A percentile compares a stretch with the other conserved stretches of the same genome.
These are phyloP conservation scores for Narthecium ossifragum DNA, from an alignment of 106 monocot species.

Conservation along the genomic window DNA sequence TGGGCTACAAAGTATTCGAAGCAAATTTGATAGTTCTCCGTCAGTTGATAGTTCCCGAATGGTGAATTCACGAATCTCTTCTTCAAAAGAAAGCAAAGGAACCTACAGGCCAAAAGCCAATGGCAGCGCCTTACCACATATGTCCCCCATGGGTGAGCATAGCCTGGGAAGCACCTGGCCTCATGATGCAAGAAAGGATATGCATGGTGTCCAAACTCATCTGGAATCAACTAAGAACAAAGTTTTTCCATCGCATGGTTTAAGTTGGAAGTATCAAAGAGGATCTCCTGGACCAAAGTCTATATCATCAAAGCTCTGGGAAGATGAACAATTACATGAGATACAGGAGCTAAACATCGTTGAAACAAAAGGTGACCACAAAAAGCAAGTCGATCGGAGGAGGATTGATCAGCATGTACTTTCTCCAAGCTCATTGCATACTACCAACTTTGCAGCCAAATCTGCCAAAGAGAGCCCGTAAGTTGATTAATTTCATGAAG, in stretches of 20 bases:
- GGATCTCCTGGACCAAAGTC: not conserved
- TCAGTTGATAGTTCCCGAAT: not conserved
- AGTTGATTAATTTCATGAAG: slow-evolving; percentile 7
- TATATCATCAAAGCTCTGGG: slow-evolving; percentile 28
- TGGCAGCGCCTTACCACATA: too few relatives aligned
- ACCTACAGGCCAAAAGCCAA: not conserved
- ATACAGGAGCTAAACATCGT: slow-evolving; percentile 11
- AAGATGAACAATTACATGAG: slow-evolving; percentile 21
- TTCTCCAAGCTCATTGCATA: slow-evolving; percentile 24
- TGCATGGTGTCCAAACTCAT: not conserved
- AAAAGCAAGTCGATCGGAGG: slow-evolving; percentile 2
- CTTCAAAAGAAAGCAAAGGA: not conserved
- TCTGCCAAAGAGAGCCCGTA: slow-evolving; percentile 16
- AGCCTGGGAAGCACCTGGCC: too few relatives aligned
- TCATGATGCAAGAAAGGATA: slow-evolving; percentile 5
- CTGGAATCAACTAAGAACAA: slow-evolving; percentile 8
- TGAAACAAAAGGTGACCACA: not conserved
- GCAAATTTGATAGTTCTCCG: not conserved
- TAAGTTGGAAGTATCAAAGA: not conserved
- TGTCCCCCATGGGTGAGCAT: not conserved
- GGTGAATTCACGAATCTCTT: not conserved
- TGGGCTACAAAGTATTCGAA: not conserved
- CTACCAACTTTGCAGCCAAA: not conserved
- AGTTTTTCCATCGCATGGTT: slow-evolving; percentile 4
- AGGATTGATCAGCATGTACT: slow-evolving; percentile 4